Base-by-base conservation (phyloP, 257 asterid genomes). In the Galeopsis tetrahit region DNA sequence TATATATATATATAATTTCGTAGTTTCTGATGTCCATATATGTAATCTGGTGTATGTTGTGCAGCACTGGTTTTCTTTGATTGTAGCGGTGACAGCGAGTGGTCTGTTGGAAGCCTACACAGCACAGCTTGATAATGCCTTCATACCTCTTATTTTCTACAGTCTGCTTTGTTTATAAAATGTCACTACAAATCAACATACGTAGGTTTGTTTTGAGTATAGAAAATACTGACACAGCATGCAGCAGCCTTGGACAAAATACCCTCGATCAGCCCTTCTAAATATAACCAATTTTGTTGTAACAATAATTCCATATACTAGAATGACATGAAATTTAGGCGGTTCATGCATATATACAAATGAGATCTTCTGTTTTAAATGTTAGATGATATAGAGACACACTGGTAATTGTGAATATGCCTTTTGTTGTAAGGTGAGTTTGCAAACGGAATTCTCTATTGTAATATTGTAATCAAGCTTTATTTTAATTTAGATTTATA, bases 71-170 rank as follows among this genome's bases (percentile, higher is more conserved):
- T 76, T 82, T 77, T 87, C 98, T 53, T 89, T 95, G 70, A 70
- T 95, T 10, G 80, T 92, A 15, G 98, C 99, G 61, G 96, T 92
- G 79, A 90, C 79, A 1, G 64, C 82, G 36, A 92, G 91, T 49
- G 98, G 97, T 53, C 75, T 95, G 77, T 82, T 95, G 92, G 99
- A 95, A 85, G 97, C 98, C 40, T 88, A 88, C 85, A 92, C 97
- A 1, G 93, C 98, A 33, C 99, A 95, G 85, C 96, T 95, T 28
- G 99, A 95, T 71, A 92, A 95, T 66, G 98, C 99, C 73, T 95
- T 92, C 85, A 95, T 95, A 85, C 98, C 99, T 70, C 93, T 95
- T 36, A 80, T 95, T 65, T 95, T 95, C 90, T 88, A 92, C 80
- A 92, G 98, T 71, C 86, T 95, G 68, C 96, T 95, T 53, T 95